Conservation (phyloP, 2,329 filamentous ascomycete species). For the Bertia moriformis region DNA sequence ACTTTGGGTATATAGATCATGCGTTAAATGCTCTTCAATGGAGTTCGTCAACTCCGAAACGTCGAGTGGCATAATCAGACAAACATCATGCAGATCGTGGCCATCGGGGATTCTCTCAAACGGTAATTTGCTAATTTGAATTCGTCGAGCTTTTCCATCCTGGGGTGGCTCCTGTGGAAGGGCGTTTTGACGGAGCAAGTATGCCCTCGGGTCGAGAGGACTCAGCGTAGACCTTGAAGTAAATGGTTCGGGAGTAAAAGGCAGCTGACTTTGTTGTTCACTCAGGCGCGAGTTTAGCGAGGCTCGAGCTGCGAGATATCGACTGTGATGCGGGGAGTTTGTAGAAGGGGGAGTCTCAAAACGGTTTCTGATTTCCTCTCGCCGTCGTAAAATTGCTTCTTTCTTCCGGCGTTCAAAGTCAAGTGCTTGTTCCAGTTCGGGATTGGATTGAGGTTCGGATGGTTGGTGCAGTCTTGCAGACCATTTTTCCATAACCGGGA, state of each 20-base stretch:
- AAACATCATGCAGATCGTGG: slow-evolving; percentile 9
- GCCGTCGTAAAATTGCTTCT: slow-evolving; percentile 12
- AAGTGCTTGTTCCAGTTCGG: slow-evolving; percentile 14
- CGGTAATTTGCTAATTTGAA: slow-evolving; percentile 10
- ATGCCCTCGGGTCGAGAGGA: neutral
- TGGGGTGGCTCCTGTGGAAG: neutral
- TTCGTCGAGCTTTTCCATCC: slow-evolving; percentile 6
- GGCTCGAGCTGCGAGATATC: slow-evolving; percentile 15
- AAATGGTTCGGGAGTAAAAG: neutral
- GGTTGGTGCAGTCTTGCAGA: slow-evolving; percentile 9
- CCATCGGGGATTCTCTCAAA: slow-evolving; percentile 12
- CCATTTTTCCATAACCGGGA: slow-evolving; percentile 10
- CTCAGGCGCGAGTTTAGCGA: slow-evolving; percentile 6
- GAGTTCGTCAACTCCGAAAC: neutral
- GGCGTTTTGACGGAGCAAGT: neutral
- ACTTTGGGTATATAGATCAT: neutral
- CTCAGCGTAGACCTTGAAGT: too few relatives aligned
- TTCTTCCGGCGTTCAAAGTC: slow-evolving; percentile 21
- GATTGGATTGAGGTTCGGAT: slow-evolving; percentile 3
- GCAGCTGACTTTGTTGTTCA: neutral
- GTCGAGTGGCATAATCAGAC: slow-evolving; percentile 3
- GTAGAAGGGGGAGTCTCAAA: neutral
- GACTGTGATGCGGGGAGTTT: slow-evolving; percentile 9
- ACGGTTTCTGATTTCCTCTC: slow-evolving; percentile 4
- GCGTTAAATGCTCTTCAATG: neutral